Percentiles rank a stretch among this genome's conserved stretches.
Evolutionary conservation across 1,284 basidiomycete species (phyloP).

Genomic region (Afroboletus lepidellus): DNA sequence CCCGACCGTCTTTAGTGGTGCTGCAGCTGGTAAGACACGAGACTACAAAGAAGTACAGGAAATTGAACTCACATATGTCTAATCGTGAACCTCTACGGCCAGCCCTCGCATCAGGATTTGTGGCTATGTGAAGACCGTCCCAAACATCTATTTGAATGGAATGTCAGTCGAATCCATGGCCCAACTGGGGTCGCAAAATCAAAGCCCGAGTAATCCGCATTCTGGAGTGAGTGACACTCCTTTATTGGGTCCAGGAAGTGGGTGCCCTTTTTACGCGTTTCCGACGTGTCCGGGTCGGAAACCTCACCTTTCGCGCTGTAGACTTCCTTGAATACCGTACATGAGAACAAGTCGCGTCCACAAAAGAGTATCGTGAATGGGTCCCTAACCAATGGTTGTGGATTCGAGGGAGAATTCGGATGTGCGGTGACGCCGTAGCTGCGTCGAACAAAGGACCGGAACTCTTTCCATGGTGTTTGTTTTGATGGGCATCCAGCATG

Average conservation of each 20-base stretch:
- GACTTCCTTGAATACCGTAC: slow-evolving; percentile 43
- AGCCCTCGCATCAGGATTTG: slow-evolving; percentile 46
- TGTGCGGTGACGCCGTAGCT: neutral
- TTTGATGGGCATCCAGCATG: neutral
- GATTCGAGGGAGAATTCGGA: neutral
- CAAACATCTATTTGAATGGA: slow-evolving; percentile 26
- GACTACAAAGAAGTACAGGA: neutral
- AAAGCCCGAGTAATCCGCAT: too few species aligned
- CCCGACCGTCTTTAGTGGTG: slow-evolving; percentile 45
- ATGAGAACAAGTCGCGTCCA: slow-evolving; percentile 60
- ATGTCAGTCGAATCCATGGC: slow-evolving; percentile 9
- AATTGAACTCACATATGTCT: slow-evolving; percentile 24
- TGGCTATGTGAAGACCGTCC: slow-evolving; percentile 35
- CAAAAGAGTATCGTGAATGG: slow-evolving; percentile 52
- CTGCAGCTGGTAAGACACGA: slow-evolving; percentile 12
- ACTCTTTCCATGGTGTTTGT: neutral
- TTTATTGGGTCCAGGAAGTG: neutral
- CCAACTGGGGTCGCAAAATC: neutral
- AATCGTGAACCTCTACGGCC: slow-evolving; percentile 36
- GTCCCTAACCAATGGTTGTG: slow-evolving; percentile 5
- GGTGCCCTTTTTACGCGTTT: neutral
- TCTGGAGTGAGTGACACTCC: neutral
- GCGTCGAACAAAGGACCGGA: neutral
- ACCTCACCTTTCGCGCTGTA: slow-evolving; percentile 39
- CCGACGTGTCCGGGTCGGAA: neutral